Conservation (phyloP, 768 basidiomycete species). For the Russula vinacea region DNA sequence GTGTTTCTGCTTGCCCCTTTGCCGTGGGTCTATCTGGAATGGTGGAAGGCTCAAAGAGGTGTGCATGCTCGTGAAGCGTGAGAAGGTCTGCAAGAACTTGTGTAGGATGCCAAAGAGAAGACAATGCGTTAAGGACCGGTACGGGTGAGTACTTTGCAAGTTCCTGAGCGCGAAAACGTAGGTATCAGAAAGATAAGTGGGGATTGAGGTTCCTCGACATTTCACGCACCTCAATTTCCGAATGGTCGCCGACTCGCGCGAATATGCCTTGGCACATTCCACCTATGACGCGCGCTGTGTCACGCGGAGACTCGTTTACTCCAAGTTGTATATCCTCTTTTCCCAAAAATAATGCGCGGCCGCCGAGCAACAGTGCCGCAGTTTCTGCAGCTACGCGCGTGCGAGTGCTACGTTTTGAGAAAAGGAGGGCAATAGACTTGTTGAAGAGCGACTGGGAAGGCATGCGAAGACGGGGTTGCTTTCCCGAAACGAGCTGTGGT, state of each 20-base stretch:
- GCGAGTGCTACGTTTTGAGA: conserved; percentile 90
- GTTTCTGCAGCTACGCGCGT: conserved; percentile 90
- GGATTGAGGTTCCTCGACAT: too few species aligned
- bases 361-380: conserved; percentile 72
- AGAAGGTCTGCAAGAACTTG: conserved; percentile 92
- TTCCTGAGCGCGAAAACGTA: conserved; percentile 51
- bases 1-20: conserved; percentile 28
- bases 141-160: conserved; percentile 86
- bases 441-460: conserved; percentile 74
- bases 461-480: conserved; percentile 44
- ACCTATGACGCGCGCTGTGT: conserved; percentile 84
- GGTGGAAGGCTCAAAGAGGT: conserved; percentile 46
- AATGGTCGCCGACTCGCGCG: conserved; percentile 90
- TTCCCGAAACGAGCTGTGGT: conserved; percentile 44
- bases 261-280: conserved; percentile 97
- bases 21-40: not conserved
- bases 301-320: conserved; percentile 84
- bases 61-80: conserved; percentile 76
- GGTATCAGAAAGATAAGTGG: not conserved
- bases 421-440: conserved; percentile 85
- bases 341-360: conserved; percentile 86
- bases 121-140: conserved; percentile 94
- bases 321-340: conserved; percentile 91
- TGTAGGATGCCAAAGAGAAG: conserved; percentile 93
- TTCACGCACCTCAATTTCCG: conserved; percentile 78